phyloP scores from a whole-genome alignment of 345 rosid species.

The Acer campestre region DNA sequence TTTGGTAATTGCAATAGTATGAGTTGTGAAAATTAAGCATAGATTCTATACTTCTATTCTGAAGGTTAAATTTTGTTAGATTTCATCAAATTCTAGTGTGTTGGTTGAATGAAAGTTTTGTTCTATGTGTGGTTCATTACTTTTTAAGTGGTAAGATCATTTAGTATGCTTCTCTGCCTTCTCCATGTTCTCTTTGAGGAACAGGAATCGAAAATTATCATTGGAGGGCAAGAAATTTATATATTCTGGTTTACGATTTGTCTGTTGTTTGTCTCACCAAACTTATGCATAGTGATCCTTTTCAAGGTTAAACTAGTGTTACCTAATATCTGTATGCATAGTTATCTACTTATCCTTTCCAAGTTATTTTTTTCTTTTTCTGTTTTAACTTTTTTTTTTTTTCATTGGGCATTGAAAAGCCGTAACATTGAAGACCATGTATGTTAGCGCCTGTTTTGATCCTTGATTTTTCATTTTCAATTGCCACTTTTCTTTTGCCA shows the following conservation, averaged over 20 bases:
- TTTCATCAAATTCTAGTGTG: neutral
- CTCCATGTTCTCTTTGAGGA: neutral
- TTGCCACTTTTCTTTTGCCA: neutral
- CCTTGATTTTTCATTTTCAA: neutral
- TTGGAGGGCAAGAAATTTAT: no score
- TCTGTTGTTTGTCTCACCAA: neutral
- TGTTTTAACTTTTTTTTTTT: neutral
- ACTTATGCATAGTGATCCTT: neutral
- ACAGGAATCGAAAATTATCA: neutral
- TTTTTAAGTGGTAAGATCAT: neutral
- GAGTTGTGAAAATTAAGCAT: neutral
- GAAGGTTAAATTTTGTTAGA: neutral
- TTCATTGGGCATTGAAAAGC: neutral
- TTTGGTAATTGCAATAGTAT: neutral
- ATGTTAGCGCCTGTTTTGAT: neutral
- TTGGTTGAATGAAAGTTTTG: neutral
- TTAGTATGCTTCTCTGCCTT: neutral
- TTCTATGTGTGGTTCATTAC: no score
- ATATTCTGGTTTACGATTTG: neutral
- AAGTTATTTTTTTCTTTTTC: neutral
- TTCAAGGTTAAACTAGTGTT: neutral
- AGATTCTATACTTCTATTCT: constrained; percentile 8
- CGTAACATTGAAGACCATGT: neutral
- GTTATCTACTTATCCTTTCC: neutral
- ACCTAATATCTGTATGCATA: neutral